A percentile compares a stretch with the other conserved stretches of the same genome.
These are phyloP conservation scores for Cucumis sativus DNA, from an alignment of 306 rosid species.

Conservation along the genomic window Cucumber_9930_V3 NC_026657.2:28639001-28639500, in stretches of 20 bases:
- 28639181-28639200: slow-evolving; percentile 44
- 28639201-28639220: slow-evolving; percentile 51
- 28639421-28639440: slow-evolving; percentile 62
- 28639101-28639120: slow-evolving; percentile 60
- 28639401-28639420: slow-evolving; percentile 18
- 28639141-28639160: slow-evolving; percentile 61
- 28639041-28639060: slow-evolving; percentile 52
- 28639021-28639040: slow-evolving; percentile 37
- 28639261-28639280: slow-evolving; percentile 72
- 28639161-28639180: slow-evolving; percentile 43
- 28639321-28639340: slow-evolving; percentile 37
- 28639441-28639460: slow-evolving; percentile 75
- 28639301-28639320: slow-evolving; percentile 31
- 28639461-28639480: slow-evolving; percentile 70
- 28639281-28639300: slow-evolving; percentile 36
- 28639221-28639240: slow-evolving; percentile 26
- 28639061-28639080: slow-evolving; percentile 64
- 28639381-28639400: slow-evolving; percentile 21
- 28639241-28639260: slow-evolving; percentile 37
- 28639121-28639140: slow-evolving; percentile 19
- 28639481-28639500: slow-evolving; percentile 72
- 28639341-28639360: slow-evolving; percentile 41
- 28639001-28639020: slow-evolving; percentile 23
- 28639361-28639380: slow-evolving; percentile 36
- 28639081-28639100: slow-evolving; percentile 50